Percentiles rank a stretch among this genome's conserved stretches.
Evolutionary conservation across 768 basidiomycete genomes (phyloP).

Genomic region (Rhodotorula kratochvilovae): DNA sequence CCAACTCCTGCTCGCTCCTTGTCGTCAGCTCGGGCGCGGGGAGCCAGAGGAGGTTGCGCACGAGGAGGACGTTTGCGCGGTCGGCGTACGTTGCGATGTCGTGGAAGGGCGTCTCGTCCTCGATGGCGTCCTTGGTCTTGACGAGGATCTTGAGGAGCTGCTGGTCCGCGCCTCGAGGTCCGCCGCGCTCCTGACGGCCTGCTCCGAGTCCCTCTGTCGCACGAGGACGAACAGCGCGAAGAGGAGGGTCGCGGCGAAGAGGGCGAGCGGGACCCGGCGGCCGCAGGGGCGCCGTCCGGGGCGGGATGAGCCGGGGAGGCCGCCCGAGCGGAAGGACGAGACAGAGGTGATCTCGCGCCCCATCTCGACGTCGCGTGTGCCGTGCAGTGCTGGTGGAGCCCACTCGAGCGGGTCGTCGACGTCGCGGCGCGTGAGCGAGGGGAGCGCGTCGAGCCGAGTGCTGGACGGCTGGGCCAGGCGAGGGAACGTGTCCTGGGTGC

Average conservation of each 20-base stretch:
- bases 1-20: conserved; percentile 13
- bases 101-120: conserved; percentile 4
- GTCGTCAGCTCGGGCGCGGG: background rate
- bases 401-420: too few species aligned
- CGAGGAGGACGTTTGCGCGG: conserved; percentile 16
- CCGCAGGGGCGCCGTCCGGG: background rate
- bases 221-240: conserved; percentile 19
- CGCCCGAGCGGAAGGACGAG: background rate
- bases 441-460: too few species aligned
- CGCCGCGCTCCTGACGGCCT: background rate
- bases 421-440: background rate
- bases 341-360: conserved; percentile 4
- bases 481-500: too few species aligned
- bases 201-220: background rate
- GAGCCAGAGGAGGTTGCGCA: background rate
- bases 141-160: conserved; percentile 23
- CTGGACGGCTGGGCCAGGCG: too few species aligned
- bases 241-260: background rate
- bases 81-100: conserved; percentile 20
- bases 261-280: conserved; percentile 11
- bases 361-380: background rate
- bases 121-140: conserved; percentile 30
- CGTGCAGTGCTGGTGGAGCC: too few species aligned
- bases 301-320: background rate
- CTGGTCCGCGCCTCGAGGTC: conserved; percentile 18